Percentiles rank a stretch among this genome's conserved stretches.
These are phyloP conservation scores for Solanum verrucosum DNA, from an alignment of 257 asterid genomes.

Conservation along the genomic window DNA sequence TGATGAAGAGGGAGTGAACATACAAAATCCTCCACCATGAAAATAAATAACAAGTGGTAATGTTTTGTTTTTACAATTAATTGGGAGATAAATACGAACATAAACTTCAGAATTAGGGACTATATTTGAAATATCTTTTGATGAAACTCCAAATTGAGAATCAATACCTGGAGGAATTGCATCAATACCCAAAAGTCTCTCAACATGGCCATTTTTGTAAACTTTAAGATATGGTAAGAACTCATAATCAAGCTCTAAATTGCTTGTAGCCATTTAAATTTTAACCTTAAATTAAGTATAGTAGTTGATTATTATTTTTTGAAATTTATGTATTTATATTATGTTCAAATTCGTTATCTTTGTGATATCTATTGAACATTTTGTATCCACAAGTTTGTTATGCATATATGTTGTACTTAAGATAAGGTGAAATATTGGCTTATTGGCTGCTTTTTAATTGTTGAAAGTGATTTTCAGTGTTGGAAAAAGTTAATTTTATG, in stretches of 20 bases:
- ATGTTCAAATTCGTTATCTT: neutral
- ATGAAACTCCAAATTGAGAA: slow-evolving; percentile 10
- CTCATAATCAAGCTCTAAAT: slow-evolving; percentile 8
- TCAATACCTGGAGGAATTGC: slow-evolving; percentile 22
- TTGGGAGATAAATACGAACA: slow-evolving; percentile 24
- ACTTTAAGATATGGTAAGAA: slow-evolving; percentile 11
- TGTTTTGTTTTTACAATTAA: neutral
- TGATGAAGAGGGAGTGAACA: slow-evolving; percentile 21
- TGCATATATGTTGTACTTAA: neutral
- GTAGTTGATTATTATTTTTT: neutral
- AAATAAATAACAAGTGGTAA: slow-evolving; percentile 31
- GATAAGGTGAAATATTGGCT: neutral
- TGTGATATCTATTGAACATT: neutral
- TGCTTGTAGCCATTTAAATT: neutral
- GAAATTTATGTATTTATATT: neutral
- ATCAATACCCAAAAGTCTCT: slow-evolving; percentile 15
- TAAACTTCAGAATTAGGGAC: slow-evolving; percentile 12
- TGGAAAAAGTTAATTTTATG: neutral
- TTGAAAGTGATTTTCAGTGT: neutral
- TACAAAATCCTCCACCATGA: slow-evolving; percentile 34
- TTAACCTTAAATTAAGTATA: neutral
- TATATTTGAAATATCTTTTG: slow-evolving; percentile 26
- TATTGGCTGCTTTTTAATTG: neutral
- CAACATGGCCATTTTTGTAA: slow-evolving; percentile 29
- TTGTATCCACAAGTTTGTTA: neutral